Conservation (phyloP, 2,329 filamentous ascomycete species). For the Xylariaceae sp. region DNA sequence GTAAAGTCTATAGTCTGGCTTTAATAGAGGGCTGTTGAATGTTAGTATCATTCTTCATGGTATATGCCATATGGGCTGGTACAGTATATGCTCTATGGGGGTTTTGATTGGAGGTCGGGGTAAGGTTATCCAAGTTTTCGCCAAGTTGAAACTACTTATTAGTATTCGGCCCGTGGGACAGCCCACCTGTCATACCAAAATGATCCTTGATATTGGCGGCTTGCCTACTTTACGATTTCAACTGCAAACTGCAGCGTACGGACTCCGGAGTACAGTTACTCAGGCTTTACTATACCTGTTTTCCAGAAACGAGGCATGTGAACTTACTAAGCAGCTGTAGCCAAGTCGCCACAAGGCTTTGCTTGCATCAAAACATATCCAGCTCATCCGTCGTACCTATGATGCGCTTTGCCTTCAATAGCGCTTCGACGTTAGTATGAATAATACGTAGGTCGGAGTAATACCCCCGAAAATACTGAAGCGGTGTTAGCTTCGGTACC, state of each 20-base stretch:
- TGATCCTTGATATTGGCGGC: constrained; percentile 5
- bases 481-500: constrained; percentile 5
- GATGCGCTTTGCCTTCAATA: not conserved
- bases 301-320: not conserved
- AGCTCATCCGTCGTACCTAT: not conserved
- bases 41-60: constrained; percentile 4
- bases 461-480: constrained; percentile 12
- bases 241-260: not conserved
- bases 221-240: not conserved
- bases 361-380: not conserved
- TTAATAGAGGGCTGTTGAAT: constrained; percentile 1
- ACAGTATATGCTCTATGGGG: too few relatives aligned
- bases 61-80: constrained; percentile 1
- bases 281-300: constrained; percentile 1
- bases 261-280: not conserved
- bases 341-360: not conserved
- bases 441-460: not conserved
- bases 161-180: constrained; percentile 38
- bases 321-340: not conserved
- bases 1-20: constrained; percentile 1
- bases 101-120: constrained; percentile 26
- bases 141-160: constrained; percentile 28
- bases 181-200: constrained; percentile 29
- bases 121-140: constrained; percentile 35
- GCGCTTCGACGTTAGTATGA: too few relatives aligned